Evolutionary conservation across 2,329 filamentous ascomycete genomes (phyloP).

Genomic region (Cladosporium sp.): DNA sequence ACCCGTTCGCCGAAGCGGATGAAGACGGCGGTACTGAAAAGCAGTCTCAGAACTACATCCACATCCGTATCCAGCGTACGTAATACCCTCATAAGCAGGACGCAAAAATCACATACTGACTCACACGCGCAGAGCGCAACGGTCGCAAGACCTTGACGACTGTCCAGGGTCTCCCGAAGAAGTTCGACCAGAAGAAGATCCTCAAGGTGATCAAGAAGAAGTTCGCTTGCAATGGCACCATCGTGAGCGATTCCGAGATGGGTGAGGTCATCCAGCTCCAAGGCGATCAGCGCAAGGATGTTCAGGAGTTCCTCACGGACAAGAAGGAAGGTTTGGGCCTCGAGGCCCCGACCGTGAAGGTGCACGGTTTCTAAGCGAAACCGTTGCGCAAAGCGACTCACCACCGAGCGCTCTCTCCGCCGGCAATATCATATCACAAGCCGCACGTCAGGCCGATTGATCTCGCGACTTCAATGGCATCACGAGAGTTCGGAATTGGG

Average conservation of each 20-base stretch:
- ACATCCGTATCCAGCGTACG: constrained; percentile 99
- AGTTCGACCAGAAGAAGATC: constrained; percentile 99
- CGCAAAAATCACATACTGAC: background rate
- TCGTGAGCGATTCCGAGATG: constrained; percentile 93
- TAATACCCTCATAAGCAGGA: constrained; percentile 26
- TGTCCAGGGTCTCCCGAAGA: constrained; percentile 96
- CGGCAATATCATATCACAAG: constrained; percentile 7
- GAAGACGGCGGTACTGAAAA: constrained; percentile 95
- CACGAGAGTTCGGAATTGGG: constrained; percentile 4
- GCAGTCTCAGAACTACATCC: constrained; percentile 96
- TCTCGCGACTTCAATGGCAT: constrained; percentile 4
- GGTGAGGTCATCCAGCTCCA: constrained; percentile 99
- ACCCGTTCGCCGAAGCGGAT: constrained; percentile 99
- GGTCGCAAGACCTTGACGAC: constrained; percentile 99
- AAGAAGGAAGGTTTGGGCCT: constrained; percentile 93
- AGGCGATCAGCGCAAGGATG: constrained; percentile 98
- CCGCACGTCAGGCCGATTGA: constrained; percentile 12
- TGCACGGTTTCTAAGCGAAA: constrained; percentile 40
- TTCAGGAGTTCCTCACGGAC: constrained; percentile 94
- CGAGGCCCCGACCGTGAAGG: constrained; percentile 96
- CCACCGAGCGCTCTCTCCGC: constrained; percentile 5
- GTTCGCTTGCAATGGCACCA: constrained; percentile 99
- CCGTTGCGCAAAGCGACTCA: background rate
- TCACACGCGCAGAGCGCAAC: constrained; percentile 77
- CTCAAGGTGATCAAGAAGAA: constrained; percentile 99